Percentiles rank a stretch among this genome's conserved stretches.
phyloP scores from a whole-genome alignment of 2,329 filamentous ascomycete species.

The Talaromyces sp. region DNA sequence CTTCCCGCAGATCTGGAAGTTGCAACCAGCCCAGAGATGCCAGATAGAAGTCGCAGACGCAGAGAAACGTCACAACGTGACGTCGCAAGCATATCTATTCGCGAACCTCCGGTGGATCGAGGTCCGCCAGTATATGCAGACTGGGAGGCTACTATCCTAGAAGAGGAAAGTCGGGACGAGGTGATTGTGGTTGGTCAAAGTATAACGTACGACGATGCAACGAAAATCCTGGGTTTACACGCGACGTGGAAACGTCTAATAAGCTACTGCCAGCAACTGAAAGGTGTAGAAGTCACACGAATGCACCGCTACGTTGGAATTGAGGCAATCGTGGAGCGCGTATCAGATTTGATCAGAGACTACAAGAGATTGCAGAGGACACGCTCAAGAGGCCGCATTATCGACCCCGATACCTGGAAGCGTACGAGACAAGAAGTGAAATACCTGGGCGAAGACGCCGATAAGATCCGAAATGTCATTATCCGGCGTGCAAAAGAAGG shows the following conservation, averaged over 20 bases:
- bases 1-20: not conserved
- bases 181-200: not conserved
- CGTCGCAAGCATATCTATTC: not conserved
- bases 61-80: not conserved
- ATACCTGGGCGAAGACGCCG: slow-evolving; percentile 1
- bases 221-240: slow-evolving; percentile 5
- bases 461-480: not conserved
- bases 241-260: slow-evolving; percentile 11
- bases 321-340: slow-evolving; percentile 1
- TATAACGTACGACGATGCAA: slow-evolving; percentile 8
- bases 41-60: not conserved
- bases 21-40: not conserved
- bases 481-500: not conserved
- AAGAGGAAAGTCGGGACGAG: not conserved
- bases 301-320: not conserved
- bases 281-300: not conserved
- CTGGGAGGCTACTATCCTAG: slow-evolving; percentile 4
- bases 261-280: not conserved
- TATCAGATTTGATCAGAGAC: not conserved
- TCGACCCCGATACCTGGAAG: slow-evolving; percentile 1
- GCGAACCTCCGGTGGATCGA: not conserved
- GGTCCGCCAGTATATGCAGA: not conserved
- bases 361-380: slow-evolving; percentile 16
- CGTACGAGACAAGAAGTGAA: slow-evolving; percentile 1
- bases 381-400: not conserved